A percentile compares a stretch with the other conserved stretches of the same genome.
Conservation (phyloP, 202 grass and related monocot species). For the Zoysia matrella region DNA sequence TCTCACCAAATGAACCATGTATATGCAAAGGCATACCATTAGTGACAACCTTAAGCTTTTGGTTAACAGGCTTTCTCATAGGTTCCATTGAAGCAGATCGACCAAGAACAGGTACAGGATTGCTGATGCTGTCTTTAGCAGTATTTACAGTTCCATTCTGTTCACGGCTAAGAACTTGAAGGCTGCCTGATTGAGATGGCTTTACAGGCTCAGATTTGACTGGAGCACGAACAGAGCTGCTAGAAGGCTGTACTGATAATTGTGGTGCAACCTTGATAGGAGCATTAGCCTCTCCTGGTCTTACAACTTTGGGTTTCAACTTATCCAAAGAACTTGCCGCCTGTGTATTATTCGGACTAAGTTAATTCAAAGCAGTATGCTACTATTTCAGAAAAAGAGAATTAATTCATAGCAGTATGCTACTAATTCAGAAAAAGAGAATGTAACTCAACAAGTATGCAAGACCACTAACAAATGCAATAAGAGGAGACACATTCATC, state of each 20-base stretch:
- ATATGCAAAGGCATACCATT: constrained; percentile 45
- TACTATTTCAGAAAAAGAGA: not conserved
- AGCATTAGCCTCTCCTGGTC: too few relatives aligned
- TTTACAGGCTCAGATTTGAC: constrained; percentile 63
- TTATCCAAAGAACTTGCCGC: constrained; percentile 59
- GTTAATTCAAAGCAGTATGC: too few relatives aligned
- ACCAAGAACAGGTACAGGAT: constrained; percentile 47
- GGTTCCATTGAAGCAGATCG: constrained; percentile 56
- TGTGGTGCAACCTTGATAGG: too few relatives aligned
- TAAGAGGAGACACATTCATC: not conserved
- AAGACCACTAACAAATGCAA: constrained; percentile 34
- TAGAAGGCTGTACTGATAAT: too few relatives aligned
- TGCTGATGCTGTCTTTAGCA: constrained; percentile 57
- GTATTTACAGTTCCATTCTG: constrained; percentile 39
- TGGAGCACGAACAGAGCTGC: constrained; percentile 33
- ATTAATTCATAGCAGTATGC: constrained; percentile 41
- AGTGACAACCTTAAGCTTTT: constrained; percentile 46
- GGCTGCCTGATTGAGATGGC: constrained; percentile 57
- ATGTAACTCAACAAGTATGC: constrained; percentile 28
- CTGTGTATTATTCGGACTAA: constrained; percentile 32
- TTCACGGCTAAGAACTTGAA: too few relatives aligned
- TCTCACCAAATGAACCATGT: constrained; percentile 52
- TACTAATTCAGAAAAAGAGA: constrained; percentile 1
- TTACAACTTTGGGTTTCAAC: constrained; percentile 28
- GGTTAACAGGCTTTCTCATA: constrained; percentile 50